Percentiles rank a stretch among this genome's conserved stretches.
phyloP scores from a whole-genome alignment of 169 alveolate genomes.

The Eimeria sp. region DNA sequence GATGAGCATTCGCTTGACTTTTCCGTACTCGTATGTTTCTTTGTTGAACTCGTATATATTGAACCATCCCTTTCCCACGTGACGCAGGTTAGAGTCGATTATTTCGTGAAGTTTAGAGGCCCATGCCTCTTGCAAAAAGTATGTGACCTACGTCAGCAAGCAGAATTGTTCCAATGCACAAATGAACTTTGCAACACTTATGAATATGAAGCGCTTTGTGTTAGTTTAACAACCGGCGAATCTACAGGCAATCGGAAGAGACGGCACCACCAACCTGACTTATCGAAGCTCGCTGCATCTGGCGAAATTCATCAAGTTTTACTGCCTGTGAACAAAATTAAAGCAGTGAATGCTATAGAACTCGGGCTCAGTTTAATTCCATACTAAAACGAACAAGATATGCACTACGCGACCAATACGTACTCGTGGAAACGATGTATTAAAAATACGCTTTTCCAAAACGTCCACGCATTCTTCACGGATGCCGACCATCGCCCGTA shows the following conservation, averaged over 20 bases:
- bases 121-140: conserved; percentile 93
- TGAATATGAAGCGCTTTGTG: not conserved
- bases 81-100: conserved; percentile 90
- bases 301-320: conserved; percentile 95
- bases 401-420: not conserved
- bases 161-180: not conserved
- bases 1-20: conserved; percentile 93
- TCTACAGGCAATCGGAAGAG: not conserved
- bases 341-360: not conserved
- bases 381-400: not conserved
- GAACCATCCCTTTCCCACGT: conserved; percentile 97
- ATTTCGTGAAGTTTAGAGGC: conserved; percentile 88
- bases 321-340: conserved; percentile 84
- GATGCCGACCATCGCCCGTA: conserved; percentile 92
- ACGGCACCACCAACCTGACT: conserved; percentile 76
- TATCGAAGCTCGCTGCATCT: conserved; percentile 91
- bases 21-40: conserved; percentile 96
- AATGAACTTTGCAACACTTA: not conserved
- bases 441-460: conserved; percentile 88
- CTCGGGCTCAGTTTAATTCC: not conserved
- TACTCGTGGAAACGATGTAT: conserved; percentile 88
- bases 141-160: conserved; percentile 85
- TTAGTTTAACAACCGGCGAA: not conserved
- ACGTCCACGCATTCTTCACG: conserved; percentile 93
- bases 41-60: conserved; percentile 94